Evolutionary conservation across 2,329 filamentous ascomycete species (phyloP).

Genomic region (Sporothrix pseudoabietina): DNA sequence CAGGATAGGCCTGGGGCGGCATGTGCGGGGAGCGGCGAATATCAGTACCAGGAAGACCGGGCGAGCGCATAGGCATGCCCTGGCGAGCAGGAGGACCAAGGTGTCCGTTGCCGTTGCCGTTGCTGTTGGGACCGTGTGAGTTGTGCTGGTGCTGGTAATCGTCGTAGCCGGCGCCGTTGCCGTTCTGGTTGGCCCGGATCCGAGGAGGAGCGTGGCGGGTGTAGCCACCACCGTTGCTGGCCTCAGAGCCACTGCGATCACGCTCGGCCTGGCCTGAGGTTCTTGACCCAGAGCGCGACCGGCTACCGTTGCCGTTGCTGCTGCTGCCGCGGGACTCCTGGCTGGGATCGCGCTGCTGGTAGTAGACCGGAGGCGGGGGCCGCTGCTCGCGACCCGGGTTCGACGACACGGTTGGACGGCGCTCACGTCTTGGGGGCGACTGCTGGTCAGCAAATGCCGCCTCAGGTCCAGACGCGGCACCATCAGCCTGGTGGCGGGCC

Average conservation of each 20-base stretch:
- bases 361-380: conserved; percentile 47
- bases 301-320: conserved; percentile 30
- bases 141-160: conserved; percentile 43
- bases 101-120: conserved; percentile 35
- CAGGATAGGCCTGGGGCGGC: conserved; percentile 48
- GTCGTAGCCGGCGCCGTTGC: conserved; percentile 37
- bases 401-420: conserved; percentile 37
- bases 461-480: background rate
- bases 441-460: background rate
- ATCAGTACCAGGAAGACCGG: conserved; percentile 53
- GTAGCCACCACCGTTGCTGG: conserved; percentile 49
- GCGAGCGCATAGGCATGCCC: conserved; percentile 44
- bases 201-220: conserved; percentile 47
- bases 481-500: conserved; percentile 45
- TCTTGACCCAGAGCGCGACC: conserved; percentile 38
- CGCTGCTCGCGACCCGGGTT: conserved; percentile 43
- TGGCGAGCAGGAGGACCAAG: conserved; percentile 32
- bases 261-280: conserved; percentile 47
- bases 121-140: background rate
- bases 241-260: conserved; percentile 59
- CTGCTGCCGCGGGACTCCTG: conserved; percentile 46
- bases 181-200: conserved; percentile 42
- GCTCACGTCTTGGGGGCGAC: conserved; percentile 23
- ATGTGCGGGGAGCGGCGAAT: conserved; percentile 52
- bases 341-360: conserved; percentile 49